These are phyloP conservation scores for Penicillium maclennaniae DNA, from an alignment of 495 filamentous ascomycete genomes.

Conservation along the genomic window DNA sequence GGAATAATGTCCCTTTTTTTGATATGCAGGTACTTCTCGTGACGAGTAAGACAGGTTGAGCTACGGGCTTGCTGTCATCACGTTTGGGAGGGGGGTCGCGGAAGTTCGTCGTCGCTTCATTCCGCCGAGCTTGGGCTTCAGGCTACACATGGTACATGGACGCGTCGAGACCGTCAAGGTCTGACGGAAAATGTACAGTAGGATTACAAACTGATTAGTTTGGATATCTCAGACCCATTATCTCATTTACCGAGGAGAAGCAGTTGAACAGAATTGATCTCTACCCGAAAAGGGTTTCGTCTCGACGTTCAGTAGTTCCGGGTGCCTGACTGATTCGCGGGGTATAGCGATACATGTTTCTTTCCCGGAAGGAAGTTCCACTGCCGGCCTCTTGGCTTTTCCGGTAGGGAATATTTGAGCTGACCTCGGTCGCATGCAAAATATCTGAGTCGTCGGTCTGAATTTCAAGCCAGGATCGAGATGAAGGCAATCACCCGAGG, in stretches of 20 bases:
- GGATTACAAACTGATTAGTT: not conserved
- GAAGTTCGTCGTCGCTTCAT: not conserved
- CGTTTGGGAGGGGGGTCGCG: not conserved
- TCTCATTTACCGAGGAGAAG: not conserved
- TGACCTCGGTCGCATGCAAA: not conserved
- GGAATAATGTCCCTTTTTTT: not conserved
- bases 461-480: slow-evolving; percentile 2
- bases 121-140: not conserved
- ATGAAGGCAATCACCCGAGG: slow-evolving; percentile 6
- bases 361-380: not conserved
- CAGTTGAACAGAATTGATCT: not conserved
- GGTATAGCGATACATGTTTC: not conserved
- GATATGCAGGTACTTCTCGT: slow-evolving; percentile 5
- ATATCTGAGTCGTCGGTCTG: slow-evolving; percentile 7
- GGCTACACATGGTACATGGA: not conserved
- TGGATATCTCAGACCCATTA: not conserved
- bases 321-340: not conserved
- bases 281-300: not conserved
- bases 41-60: not conserved
- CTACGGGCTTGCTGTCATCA: not conserved
- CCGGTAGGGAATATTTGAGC: not conserved
- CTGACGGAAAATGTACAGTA: not conserved
- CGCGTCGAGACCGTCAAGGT: not conserved
- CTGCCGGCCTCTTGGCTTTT: not conserved
- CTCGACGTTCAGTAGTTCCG: not conserved